These are phyloP conservation scores for Diplotaxis tenuifolia DNA, from an alignment of 345 rosid genomes.

Conservation along the genomic window DNA sequence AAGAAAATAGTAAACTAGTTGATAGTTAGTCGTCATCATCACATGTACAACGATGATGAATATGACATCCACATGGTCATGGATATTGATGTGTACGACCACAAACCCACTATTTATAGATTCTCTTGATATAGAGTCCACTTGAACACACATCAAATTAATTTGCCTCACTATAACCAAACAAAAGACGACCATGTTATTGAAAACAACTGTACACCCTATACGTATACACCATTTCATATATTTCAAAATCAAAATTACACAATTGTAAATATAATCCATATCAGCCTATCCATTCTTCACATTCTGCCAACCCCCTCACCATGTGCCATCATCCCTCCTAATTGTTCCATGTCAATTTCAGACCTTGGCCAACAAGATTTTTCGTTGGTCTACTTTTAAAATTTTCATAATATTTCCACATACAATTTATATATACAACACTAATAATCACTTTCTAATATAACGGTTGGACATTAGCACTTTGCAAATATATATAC, in stretches of 20 bases:
- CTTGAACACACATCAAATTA: slow-evolving; percentile 18
- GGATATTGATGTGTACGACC: slow-evolving; percentile 27
- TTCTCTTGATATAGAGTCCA: slow-evolving; percentile 30
- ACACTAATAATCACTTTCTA: neutral
- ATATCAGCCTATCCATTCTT: slow-evolving; percentile 25
- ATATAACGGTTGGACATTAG: neutral
- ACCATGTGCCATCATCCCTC: slow-evolving; percentile 31
- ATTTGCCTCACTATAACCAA: slow-evolving; percentile 33
- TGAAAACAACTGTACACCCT: slow-evolving; percentile 30
- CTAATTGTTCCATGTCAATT: neutral
- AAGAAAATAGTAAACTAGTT: neutral
- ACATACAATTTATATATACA: neutral
- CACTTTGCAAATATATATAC: neutral
- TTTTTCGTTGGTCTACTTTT: slow-evolving; percentile 31
- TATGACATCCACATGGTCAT: slow-evolving; percentile 39
- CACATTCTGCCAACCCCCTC: slow-evolving; percentile 31
- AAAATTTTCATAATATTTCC: neutral
- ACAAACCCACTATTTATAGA: slow-evolving; percentile 35
- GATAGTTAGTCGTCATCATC: slow-evolving; percentile 29
- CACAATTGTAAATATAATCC: neutral
- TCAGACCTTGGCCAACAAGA: slow-evolving; percentile 24
- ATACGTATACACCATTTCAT: neutral
- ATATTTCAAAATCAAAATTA: neutral
- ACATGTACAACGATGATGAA: slow-evolving; percentile 31
- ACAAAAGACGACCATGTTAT: slow-evolving; percentile 40